Base-by-base conservation (phyloP, 768 basidiomycete species). In the Lentinula lateritia region DNA sequence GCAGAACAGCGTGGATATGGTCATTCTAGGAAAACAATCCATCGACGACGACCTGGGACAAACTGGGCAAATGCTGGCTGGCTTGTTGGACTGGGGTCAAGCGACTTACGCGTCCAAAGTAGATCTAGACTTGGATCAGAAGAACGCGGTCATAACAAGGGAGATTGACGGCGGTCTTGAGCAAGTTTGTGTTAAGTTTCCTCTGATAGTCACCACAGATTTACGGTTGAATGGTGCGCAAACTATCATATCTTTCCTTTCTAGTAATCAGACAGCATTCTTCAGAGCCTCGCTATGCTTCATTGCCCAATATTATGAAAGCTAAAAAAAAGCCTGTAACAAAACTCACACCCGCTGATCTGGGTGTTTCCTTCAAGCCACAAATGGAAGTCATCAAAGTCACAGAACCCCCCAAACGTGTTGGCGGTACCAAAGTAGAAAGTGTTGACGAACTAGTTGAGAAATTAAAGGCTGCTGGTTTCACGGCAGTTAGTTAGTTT, bases 321-420 rank as follows among this genome's bases (percentile, higher is more conserved):
- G 97, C 97, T n/a, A 98, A 98, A 83, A 99, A 98, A 83, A 99
- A 99, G 78, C 88, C 90, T 13, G 75, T 98, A 46, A 88, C 95
- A 75, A 94, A 92, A 70, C 68, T 97, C 56, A 84, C 83, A 15
- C 80, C 93, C 1, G 78, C 80, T 23, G 93, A 95, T 66, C 85
- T 98, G 23, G 86, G 87, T 6, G 78, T 98, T 23, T 93, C 98
- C 76, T 82, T 93, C 58, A 82, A 85, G 0, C 93, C 94, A 15
- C 80, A 84, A 36, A 76, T 98, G 32, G 92, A 97, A 77, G 93
- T 87, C 0, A 68, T 98, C 69, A 92, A 90, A 66, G 91, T 98
- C 28, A 76, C 85, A 2, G 96, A 98, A 71, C 97, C 97, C 28
- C 89, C 92, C 0, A 87, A 90, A 72, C 87, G 97, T 39, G 83